Base-by-base conservation (phyloP, 495 filamentous ascomycete genomes). In the Apodospora peruviana region DNA sequence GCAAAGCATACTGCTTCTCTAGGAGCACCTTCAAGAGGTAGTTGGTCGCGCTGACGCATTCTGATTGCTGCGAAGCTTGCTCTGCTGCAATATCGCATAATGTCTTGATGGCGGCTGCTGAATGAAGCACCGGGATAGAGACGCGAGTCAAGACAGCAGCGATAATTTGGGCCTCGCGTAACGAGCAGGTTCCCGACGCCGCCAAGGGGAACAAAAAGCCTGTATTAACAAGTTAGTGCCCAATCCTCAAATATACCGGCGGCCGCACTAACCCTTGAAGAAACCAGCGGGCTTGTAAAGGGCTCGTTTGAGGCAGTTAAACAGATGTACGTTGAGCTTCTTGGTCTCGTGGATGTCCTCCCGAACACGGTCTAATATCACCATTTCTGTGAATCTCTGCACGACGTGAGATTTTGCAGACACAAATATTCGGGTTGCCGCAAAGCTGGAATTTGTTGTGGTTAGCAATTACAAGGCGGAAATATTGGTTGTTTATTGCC, bases 1-100 rank as follows among this genome's bases (percentile, higher is more conserved):
- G 93, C 18, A 98, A 75, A 1, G 93, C 93, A 56, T 99, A 97
- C 58, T 90, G 89, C 78, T 99, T 99, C 70, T 97, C 91, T 10
- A 99, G 71, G 44, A 99, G 80, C 16, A 85, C 80, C 50, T 86
- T 85, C 64, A 99, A 94, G 71, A 97, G 91, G 37, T 91, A 84
- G 65, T 95, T 95, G 19, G 90, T 90, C 9, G 93, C 24, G 88
- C 81, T 82, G 44, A 90, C 83, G 57, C 83, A 82, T 58, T 95
- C 91, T 5, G 78, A 79, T 21, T 74, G 76, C 11, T 85, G 67
- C 16, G 80, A 79, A 34, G 80, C 88, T 61, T 93, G 87, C 56
- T 93, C 87, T 2, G 90, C 89, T 10, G 90, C 87, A 58, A 99
- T 88, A 44, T 99, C 93, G 59, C 90, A 95, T 54, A 97, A 78